Base-by-base conservation (phyloP, 2,329 filamentous ascomycete species). In the Didymella sp. region DNA sequence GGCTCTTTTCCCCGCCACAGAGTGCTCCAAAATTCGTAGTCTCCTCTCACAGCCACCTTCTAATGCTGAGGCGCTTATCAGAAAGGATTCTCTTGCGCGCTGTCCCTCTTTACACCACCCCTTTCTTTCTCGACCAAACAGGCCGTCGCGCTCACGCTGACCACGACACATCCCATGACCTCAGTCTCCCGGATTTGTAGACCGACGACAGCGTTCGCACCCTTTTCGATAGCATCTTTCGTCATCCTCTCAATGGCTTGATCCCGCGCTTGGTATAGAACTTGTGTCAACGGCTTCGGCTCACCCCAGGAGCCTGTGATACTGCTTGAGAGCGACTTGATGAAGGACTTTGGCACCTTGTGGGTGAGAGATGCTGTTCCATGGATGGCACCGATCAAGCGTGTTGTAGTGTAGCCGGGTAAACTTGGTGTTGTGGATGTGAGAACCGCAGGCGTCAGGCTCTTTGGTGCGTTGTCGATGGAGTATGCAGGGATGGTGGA, bases 241-340 rank as follows among this genome's bases (percentile, higher is more conserved):
- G 74, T 60, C 62, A 74, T 70, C 8, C 73, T 58, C 40, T 74
- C 73, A n/a, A 72, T 68, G 0, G 73, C 73, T 48, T 72, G 69
- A 37, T 75, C 72, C 19, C 73, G 62, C 13, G 70, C 71, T 22
- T 71, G 68, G 52, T 74, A 75, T 0, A 75, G 53, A 45, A 70
- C 68, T 25, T 67, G 62, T 6, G 73, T 75, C 22, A 75, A 48
- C 5, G 59, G 67, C 54, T 69, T 75, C 5, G 72, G 63, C 49
- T 75, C 73, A 43, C 64, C 72, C 49, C 67, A 72, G 13, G 58
- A 67, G 30, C 66, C 67, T 17, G 50, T 31, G 33, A 69, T 57
- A 19, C 30, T 62, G 27, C 48, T 57, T 7, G 61, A 60, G 6
- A 72, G 59, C 22, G 67, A 64, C 43, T 75, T 75, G 45, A 75